Evolutionary conservation across 371 early-diverging fungal species (phyloP), one percentile per base, ranked within the genome.

Genomic region (Mucor mucedo): DNA sequence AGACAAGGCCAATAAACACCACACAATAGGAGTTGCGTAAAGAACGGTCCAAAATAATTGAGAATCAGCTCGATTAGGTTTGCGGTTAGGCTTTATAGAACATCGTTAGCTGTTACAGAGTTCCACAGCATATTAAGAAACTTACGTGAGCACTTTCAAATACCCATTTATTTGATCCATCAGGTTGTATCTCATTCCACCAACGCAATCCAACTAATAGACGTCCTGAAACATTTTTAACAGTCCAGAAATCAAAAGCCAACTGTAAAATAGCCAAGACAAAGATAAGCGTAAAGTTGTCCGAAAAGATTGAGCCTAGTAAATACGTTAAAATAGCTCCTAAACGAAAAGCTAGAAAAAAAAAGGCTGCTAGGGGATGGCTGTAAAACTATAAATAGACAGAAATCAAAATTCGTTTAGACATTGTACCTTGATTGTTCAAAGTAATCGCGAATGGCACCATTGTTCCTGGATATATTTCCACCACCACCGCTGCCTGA

Each of bases 211-310:
- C 98, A 8, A 98, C 97, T 48, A 98, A 81, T 47, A 95, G 78
- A 50, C 98, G 86, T 1, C 98, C 98, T 21, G 96, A 90, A 21
- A 98, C 91, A 69, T 98, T 98, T 78, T 98, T 98, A 48, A 95
- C 95, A 2, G 95, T 95, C 97, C 98, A 98, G 72, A 98, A 98
- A 66, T 98, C 97, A 77, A 95, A 95, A 9, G 95, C 88, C 47
- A 98, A 88, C 28, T 91, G 77, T 39, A 98, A 78, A 8, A 95
- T 90, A 52, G 91, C 90, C 33, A 96, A 59, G 30, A 98, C 93
- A 75, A 98, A 97, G 7, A 91, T 80, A n/a, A 96, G 73, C 30
- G 95, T 87, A 75, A 94, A 96, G 78, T 85, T 91, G 63, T 84
- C 73, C 5, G 90, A 87, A 65, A 93, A 80, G 65, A 87, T 79